These are phyloP conservation scores for Penicillium chermesinum DNA, from an alignment of 495 filamentous ascomycete genomes.

Conservation along the genomic window DNA sequence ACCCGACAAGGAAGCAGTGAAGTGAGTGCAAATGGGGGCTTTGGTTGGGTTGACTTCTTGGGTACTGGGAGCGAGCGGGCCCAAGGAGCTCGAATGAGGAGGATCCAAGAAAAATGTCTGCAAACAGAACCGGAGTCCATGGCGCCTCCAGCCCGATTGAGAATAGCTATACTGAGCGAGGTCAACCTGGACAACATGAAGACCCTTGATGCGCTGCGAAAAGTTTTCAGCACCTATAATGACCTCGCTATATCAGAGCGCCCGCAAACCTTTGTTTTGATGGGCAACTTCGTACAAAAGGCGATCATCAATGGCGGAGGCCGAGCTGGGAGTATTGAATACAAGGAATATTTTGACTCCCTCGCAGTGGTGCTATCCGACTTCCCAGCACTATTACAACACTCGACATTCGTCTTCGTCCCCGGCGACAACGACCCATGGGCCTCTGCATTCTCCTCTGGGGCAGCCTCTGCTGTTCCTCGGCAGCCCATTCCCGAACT, in stretches of 20 bases:
- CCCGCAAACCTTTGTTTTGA: constrained; percentile 72
- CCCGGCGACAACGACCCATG: constrained; percentile 96
- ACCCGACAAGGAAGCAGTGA: constrained; percentile 49
- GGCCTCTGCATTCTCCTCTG: constrained; percentile 78
- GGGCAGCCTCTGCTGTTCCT: constrained; percentile 72
- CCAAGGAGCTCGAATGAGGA: constrained; percentile 74
- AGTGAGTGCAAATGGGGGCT: constrained; percentile 63
- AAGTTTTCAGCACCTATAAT: constrained; percentile 66
- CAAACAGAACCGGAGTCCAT: constrained; percentile 17
- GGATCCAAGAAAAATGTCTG: constrained; percentile 51
- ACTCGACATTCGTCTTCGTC: constrained; percentile 82
- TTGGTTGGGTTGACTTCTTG: constrained; percentile 95
- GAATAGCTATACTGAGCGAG: constrained; percentile 72
- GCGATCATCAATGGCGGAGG: constrained; percentile 62
- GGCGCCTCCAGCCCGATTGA: constrained; percentile 36
- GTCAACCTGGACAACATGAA: constrained; percentile 77
- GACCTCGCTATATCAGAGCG: constrained; percentile 41
- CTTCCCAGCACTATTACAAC: constrained; percentile 73
- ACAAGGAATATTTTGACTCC: constrained; percentile 89
- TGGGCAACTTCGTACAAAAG: constrained; percentile 77
- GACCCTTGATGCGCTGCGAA: constrained; percentile 69
- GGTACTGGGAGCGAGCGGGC: constrained; percentile 88
- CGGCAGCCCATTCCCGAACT: constrained; percentile 71
- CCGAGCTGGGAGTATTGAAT: constrained; percentile 74
- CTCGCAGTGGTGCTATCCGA: constrained; percentile 80